Evolutionary conservation across 2,329 filamentous ascomycete species (phyloP).

Genomic region (Aspergillus sp.): DNA sequence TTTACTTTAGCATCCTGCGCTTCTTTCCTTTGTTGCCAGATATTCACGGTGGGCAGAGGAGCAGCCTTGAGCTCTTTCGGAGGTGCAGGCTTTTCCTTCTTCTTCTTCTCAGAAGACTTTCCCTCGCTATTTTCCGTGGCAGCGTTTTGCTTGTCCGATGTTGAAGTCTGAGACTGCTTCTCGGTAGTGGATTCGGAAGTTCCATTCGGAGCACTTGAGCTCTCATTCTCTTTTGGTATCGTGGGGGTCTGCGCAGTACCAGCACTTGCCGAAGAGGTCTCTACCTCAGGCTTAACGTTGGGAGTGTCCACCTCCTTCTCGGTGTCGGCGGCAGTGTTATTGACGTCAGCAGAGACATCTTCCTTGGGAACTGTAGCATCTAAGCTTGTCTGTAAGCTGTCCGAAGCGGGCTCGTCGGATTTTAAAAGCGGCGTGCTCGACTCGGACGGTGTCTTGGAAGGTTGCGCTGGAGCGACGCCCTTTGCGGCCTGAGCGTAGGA

Average conservation of each 20-base stretch:
- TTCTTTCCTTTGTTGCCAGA: slow-evolving; percentile 80
- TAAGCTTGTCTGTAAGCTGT: slow-evolving; percentile 26
- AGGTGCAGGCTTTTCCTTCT: slow-evolving; percentile 61
- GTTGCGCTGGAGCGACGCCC: slow-evolving; percentile 60
- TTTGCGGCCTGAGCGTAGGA: slow-evolving; percentile 97
- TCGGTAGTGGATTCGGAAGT: slow-evolving; percentile 69
- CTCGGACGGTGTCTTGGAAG: slow-evolving; percentile 42
- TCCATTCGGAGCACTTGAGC: slow-evolving; percentile 61
- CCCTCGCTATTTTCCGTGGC: slow-evolving; percentile 51
- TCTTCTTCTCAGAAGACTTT: slow-evolving; percentile 60
- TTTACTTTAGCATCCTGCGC: slow-evolving; percentile 57
- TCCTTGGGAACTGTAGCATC: slow-evolving; percentile 45
- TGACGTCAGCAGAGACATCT: slow-evolving; percentile 42
- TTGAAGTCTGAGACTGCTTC: slow-evolving; percentile 61
- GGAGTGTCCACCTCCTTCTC: slow-evolving; percentile 36
- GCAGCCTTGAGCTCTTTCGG: slow-evolving; percentile 72
- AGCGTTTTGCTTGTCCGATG: slow-evolving; percentile 56
- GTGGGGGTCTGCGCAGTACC: slow-evolving; percentile 55
- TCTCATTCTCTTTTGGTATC: slow-evolving; percentile 60
- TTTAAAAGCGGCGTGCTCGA: slow-evolving; percentile 30
- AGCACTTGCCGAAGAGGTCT: slow-evolving; percentile 55
- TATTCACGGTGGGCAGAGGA: slow-evolving; percentile 77
- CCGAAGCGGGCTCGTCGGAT: slow-evolving; percentile 30
- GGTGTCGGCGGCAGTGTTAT: slow-evolving; percentile 34
- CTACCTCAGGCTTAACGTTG: slow-evolving; percentile 31